Conservation (phyloP, 495 filamentous ascomycete genomes). For the Haplographium delicatum region DNA sequence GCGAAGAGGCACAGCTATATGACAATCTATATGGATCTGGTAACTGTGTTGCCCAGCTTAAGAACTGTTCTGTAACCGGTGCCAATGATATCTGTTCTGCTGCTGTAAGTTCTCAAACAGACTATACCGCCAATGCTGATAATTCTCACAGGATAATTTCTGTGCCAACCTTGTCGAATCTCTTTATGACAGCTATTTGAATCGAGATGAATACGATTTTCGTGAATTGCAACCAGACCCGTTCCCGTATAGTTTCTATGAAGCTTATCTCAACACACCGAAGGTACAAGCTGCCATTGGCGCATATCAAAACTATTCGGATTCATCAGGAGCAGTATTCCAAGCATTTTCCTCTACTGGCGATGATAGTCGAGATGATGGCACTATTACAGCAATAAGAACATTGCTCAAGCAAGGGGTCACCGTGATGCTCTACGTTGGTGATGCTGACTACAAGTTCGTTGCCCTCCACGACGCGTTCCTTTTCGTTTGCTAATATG, state of each 20-base stretch:
- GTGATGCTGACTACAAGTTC: conserved; percentile 56
- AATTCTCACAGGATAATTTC: conserved; percentile 35
- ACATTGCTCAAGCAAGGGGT: conserved; percentile 47
- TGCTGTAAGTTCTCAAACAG: conserved; percentile 21
- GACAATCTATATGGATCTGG: conserved; percentile 56
- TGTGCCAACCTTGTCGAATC: conserved; percentile 50
- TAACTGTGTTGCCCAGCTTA: conserved; percentile 57
- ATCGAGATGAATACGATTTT: conserved; percentile 57
- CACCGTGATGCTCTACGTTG: conserved; percentile 50
- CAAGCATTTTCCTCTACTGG: conserved; percentile 50
- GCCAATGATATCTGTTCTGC: conserved; percentile 42
- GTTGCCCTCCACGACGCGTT: conserved; percentile 45
- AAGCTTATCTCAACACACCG: conserved; percentile 52
- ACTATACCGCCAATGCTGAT: conserved; percentile 29
- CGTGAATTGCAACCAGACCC: conserved; percentile 52
- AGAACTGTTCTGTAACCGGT: conserved; percentile 41
- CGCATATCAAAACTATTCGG: conserved; percentile 52
- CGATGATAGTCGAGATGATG: conserved; percentile 47
- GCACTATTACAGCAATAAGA: conserved; percentile 44
- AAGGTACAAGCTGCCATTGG: conserved; percentile 54
- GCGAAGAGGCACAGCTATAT: conserved; percentile 44
- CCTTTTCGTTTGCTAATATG: background rate
- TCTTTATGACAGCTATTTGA: conserved; percentile 45
- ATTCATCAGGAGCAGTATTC: conserved; percentile 39
- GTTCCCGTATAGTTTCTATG: conserved; percentile 55